Evolutionary conservation across 2,329 filamentous ascomycete species (phyloP).

Genomic region (Colletotrichum theobromicola): DNA sequence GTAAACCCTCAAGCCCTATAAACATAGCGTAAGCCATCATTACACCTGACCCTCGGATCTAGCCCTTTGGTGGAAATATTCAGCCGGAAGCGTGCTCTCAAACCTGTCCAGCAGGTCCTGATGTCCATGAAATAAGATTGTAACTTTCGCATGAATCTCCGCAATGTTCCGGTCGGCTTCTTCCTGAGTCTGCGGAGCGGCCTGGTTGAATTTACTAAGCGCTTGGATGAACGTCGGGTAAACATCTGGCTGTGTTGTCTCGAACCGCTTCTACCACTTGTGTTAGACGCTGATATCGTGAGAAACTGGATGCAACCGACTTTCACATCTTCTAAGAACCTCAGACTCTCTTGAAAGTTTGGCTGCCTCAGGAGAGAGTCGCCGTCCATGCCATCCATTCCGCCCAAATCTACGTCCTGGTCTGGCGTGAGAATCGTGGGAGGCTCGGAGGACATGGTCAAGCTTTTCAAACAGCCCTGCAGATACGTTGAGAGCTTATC

Average conservation of each 20-base stretch:
- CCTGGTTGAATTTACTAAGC: background rate
- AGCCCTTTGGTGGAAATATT: background rate
- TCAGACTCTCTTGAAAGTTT: background rate
- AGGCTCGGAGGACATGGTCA: background rate
- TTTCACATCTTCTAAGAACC: conserved; percentile 10
- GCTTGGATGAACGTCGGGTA: conserved; percentile 7
- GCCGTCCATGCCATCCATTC: background rate
- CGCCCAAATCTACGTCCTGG: background rate
- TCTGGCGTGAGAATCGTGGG: background rate
- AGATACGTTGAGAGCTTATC: background rate
- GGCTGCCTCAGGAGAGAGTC: background rate
- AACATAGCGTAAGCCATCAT: background rate
- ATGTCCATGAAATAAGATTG: background rate
- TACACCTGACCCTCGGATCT: background rate
- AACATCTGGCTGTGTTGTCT: background rate
- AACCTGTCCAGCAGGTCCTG: conserved; percentile 12
- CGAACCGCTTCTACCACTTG: background rate
- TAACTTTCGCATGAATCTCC: background rate
- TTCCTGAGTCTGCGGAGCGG: background rate
- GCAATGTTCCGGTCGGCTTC: background rate
- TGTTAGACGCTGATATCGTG: background rate
- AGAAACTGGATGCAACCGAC: background rate
- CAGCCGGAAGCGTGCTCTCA: background rate
- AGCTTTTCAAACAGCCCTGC: background rate
- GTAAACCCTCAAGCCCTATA: background rate